Percentiles rank a stretch among this genome's conserved stretches.
phyloP scores from a whole-genome alignment of 768 basidiomycete genomes.

The Cystofilobasidium capitatum region DNA sequence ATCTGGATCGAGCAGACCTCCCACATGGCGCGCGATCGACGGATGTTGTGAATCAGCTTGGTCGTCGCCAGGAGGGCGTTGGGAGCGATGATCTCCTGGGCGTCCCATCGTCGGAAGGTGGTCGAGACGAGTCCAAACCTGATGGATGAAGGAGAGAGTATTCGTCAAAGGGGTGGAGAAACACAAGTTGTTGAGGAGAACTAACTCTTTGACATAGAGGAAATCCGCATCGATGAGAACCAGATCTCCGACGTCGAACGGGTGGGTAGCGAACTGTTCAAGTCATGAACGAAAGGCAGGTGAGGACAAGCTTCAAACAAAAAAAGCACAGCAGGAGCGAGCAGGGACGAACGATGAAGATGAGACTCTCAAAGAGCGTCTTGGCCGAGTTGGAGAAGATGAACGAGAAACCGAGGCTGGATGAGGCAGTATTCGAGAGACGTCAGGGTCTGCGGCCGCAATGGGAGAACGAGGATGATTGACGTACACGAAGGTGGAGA shows the following conservation, averaged over 20 bases:
- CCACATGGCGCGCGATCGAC: slow-evolving; percentile 43
- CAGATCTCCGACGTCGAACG: slow-evolving; percentile 74
- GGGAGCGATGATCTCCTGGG: slow-evolving; percentile 68
- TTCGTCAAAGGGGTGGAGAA: background rate
- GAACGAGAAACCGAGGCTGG: slow-evolving; percentile 63
- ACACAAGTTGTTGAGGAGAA: background rate
- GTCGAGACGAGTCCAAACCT: slow-evolving; percentile 59
- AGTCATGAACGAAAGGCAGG: background rate
- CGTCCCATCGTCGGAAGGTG: slow-evolving; percentile 67
- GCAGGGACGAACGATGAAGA: slow-evolving; percentile 62
- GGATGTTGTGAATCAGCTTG: slow-evolving; percentile 62
- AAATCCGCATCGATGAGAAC: slow-evolving; percentile 65
- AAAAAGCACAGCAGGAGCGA: background rate
- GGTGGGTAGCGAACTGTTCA: slow-evolving; percentile 47
- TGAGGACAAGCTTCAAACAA: too few species aligned
- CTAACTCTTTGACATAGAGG: slow-evolving; percentile 60
- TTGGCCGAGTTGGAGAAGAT: slow-evolving; percentile 75
- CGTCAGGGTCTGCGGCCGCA: background rate
- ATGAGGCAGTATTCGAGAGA: background rate
- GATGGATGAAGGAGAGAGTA: background rate
- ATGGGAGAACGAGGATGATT: too few species aligned
- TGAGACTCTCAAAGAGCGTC: slow-evolving; percentile 66
- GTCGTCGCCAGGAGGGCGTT: slow-evolving; percentile 60
- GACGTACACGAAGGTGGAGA: slow-evolving; percentile 56
- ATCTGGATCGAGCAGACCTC: slow-evolving; percentile 60